A percentile compares a stretch with the other conserved stretches of the same genome.
Conservation (phyloP, 2,329 filamentous ascomycete genomes). For the Podosphaera fusca region DNA sequence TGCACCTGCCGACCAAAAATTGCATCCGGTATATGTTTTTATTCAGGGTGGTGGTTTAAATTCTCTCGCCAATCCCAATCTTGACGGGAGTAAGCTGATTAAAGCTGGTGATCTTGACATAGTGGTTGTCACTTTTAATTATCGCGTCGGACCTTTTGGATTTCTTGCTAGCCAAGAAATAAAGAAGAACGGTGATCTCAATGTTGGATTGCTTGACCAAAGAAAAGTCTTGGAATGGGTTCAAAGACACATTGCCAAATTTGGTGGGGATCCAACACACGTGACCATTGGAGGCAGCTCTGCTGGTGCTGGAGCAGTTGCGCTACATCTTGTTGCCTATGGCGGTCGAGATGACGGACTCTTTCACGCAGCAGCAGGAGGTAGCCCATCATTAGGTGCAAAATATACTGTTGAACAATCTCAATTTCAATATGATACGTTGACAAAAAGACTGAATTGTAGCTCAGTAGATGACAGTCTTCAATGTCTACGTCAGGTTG, state of each 20-base stretch:
- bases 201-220: constrained; percentile 50
- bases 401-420: constrained; percentile 24
- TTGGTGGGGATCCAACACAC: constrained; percentile 45
- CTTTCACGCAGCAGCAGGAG: constrained; percentile 27
- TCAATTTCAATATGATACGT: constrained; percentile 28
- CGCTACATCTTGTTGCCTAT: constrained; percentile 35
- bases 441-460: constrained; percentile 23
- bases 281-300: constrained; percentile 46
- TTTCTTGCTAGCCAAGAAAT: constrained; percentile 41
- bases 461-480: constrained; percentile 18
- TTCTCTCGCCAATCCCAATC: constrained; percentile 23
- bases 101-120: constrained; percentile 34
- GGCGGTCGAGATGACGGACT: constrained; percentile 24
- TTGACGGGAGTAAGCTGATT: constrained; percentile 38
- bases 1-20: constrained; percentile 28
- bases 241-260: constrained; percentile 37
- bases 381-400: constrained; percentile 28
- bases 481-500: constrained; percentile 23
- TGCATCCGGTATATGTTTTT: constrained; percentile 34
- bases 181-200: constrained; percentile 26
- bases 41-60: constrained; percentile 40
- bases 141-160: constrained; percentile 51
- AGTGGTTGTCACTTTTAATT: constrained; percentile 51
- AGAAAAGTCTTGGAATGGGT: constrained; percentile 48
- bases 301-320: constrained; percentile 43